Evolutionary conservation across 2,329 filamentous ascomycete species (phyloP).

Genomic region (Monosporascus sp.): DNA sequence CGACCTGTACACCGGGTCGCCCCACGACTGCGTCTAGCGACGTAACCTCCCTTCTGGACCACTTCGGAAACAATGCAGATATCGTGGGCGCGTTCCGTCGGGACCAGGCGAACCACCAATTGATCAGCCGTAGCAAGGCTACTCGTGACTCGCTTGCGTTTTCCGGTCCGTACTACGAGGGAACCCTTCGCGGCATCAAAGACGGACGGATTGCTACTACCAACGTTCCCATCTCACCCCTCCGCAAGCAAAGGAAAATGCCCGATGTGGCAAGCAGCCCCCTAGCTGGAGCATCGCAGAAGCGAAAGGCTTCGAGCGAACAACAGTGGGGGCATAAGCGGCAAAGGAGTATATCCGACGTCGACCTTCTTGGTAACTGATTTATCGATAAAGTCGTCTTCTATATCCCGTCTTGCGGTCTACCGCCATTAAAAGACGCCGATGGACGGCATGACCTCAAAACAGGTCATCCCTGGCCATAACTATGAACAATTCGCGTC

Average conservation of each 20-base stretch:
- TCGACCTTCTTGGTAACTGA: constrained; percentile 43
- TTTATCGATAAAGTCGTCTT: background rate
- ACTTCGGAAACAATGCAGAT: constrained; percentile 60
- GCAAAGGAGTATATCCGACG: constrained; percentile 54
- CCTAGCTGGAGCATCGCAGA: constrained; percentile 42
- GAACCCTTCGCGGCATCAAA: constrained; percentile 58
- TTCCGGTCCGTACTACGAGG: constrained; percentile 53
- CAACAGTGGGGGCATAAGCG: constrained; percentile 43
- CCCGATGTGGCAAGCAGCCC: constrained; percentile 44
- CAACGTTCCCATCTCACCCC: constrained; percentile 62
- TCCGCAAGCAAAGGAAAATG: constrained; percentile 51
- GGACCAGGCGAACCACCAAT: constrained; percentile 57
- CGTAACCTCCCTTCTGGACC: constrained; percentile 52
- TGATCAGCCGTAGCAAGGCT: constrained; percentile 55
- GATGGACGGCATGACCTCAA: constrained; percentile 24
- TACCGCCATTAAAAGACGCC: constrained; percentile 8
- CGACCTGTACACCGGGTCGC: constrained; percentile 34
- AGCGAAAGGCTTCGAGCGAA: constrained; percentile 50
- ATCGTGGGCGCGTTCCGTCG: constrained; percentile 75
- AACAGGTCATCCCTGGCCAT: constrained; percentile 22
- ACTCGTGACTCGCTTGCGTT: constrained; percentile 59
- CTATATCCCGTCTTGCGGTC: constrained; percentile 5
- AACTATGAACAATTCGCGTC: constrained; percentile 19
- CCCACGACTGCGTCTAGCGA: constrained; percentile 45
- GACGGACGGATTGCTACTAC: constrained; percentile 61